Evolutionary conservation across 2,329 filamentous ascomycete genomes (phyloP).

Genomic region (Huntiella decipiens): DNA sequence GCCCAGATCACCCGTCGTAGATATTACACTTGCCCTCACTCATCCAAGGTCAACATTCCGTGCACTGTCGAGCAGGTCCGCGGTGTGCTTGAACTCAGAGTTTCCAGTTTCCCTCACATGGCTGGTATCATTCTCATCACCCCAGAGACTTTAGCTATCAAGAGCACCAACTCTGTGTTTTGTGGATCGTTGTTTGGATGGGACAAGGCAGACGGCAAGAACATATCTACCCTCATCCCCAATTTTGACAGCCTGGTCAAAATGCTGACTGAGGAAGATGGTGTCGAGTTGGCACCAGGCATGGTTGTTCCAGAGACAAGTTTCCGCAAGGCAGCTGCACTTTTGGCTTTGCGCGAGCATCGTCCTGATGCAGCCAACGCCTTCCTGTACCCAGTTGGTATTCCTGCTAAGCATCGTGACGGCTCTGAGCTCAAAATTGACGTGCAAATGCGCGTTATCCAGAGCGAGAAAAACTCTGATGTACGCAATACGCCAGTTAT

Average conservation of each 20-base stretch:
- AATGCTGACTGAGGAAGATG: slow-evolving; percentile 71
- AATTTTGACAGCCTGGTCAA: slow-evolving; percentile 69
- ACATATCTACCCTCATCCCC: slow-evolving; percentile 65
- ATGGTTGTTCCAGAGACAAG: slow-evolving; percentile 93
- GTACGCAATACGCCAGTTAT: slow-evolving; percentile 41
- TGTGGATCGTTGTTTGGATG: slow-evolving; percentile 83
- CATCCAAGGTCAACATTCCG: slow-evolving; percentile 62
- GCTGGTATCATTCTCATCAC: slow-evolving; percentile 88
- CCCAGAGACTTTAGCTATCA: slow-evolving; percentile 58
- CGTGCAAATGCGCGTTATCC: slow-evolving; percentile 88
- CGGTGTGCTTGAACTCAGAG: slow-evolving; percentile 51
- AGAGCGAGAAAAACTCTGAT: slow-evolving; percentile 53
- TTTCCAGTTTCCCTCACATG: slow-evolving; percentile 93
- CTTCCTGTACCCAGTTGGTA: slow-evolving; percentile 67
- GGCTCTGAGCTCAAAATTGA: slow-evolving; percentile 86
- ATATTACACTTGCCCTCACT: slow-evolving; percentile 72
- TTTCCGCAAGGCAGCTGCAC: slow-evolving; percentile 72
- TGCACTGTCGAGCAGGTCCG: slow-evolving; percentile 59
- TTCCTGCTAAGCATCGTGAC: slow-evolving; percentile 74
- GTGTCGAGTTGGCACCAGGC: slow-evolving; percentile 69
- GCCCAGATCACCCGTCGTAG: slow-evolving; percentile 50
- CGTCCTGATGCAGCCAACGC: slow-evolving; percentile 58
- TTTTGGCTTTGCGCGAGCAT: slow-evolving; percentile 68
- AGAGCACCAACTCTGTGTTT: slow-evolving; percentile 89
- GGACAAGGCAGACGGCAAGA: slow-evolving; percentile 60